phyloP scores from a whole-genome alignment of 345 rosid genomes.

The Stellera chamaejasme region DNA sequence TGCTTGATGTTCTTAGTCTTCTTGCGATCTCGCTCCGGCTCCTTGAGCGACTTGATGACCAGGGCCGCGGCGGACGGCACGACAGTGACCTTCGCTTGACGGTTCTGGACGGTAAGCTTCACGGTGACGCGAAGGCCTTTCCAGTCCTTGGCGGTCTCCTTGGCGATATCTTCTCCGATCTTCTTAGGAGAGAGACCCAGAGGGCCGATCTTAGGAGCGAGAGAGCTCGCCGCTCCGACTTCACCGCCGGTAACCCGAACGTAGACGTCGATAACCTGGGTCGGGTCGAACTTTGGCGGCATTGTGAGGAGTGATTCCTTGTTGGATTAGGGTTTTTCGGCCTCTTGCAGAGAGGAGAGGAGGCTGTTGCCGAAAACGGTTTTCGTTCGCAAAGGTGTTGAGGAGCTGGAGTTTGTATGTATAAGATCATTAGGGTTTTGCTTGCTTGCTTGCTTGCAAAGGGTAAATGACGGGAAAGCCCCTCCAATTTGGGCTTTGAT shows the following conservation, averaged over 20 bases:
- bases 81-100: slow-evolving; percentile 71
- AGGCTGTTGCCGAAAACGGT: neutral
- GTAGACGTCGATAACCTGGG: slow-evolving; percentile 45
- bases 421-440: slow-evolving; percentile 24
- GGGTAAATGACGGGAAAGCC: slow-evolving; percentile 8
- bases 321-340: neutral
- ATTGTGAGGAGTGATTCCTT: slow-evolving; percentile 7
- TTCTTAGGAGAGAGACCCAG: slow-evolving; percentile 79
- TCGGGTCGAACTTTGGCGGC: slow-evolving; percentile 54
- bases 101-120: slow-evolving; percentile 77
- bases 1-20: slow-evolving; percentile 73
- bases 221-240: slow-evolving; percentile 54
- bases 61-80: slow-evolving; percentile 80
- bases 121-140: slow-evolving; percentile 70
- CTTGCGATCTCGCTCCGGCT: slow-evolving; percentile 77
- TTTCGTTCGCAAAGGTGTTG: slow-evolving; percentile 13
- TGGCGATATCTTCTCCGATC: slow-evolving; percentile 68
- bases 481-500: slow-evolving; percentile 12
- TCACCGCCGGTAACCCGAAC: slow-evolving; percentile 56
- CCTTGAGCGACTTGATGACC: slow-evolving; percentile 70
- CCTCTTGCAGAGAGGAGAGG: neutral
- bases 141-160: slow-evolving; percentile 64
- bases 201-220: slow-evolving; percentile 73
- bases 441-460: neutral
- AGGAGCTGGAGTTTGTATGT: slow-evolving; percentile 14